Base-by-base conservation (phyloP, 345 rosid genomes). In the Camelina laxa region DNA sequence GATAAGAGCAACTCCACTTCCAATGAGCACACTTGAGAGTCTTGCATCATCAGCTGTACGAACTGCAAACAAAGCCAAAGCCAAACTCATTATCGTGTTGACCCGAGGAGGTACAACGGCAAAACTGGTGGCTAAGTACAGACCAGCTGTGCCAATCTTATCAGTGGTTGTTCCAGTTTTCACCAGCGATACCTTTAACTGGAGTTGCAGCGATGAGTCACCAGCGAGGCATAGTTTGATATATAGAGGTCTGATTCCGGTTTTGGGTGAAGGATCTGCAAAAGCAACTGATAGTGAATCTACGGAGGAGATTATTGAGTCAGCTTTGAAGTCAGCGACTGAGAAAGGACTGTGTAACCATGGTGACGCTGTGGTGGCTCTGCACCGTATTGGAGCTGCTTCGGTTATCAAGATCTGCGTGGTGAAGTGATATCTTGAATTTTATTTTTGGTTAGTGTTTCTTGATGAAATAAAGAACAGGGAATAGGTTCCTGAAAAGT, bases 191-290 rank as follows among this genome's bases (percentile, higher is more conserved):
- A 82, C 82, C 4, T 79, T 83, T n/a, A 84, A 75, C 42, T 84
- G 87, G 89, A 72, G 84, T 17, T 86, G 92, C 84, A 86, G 85
- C 3, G 83, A 84, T 65, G 89, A 83, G 57, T 67, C 74, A 22
- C 74, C 74, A 2, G 74, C 74, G 0, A 70, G 74, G 44, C 74
- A 70, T 56, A 70, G 74, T 45, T 44, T 70, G 64, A 55, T 70
- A 55, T 56, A 55, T 15, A 55, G 65, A 70, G 74, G 74, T 57
- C 11, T 70, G 64, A 17, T 70, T 30, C 74, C 65, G 17, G 65
- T 70, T 5, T 70, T 70, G 65, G 65, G 2, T 11, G 64, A 55
- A 70, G 74, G 74, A 30, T 70, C 65, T 5, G 65, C 65, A 42
- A 55, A 42, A 56, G 74, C 65, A 48, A 70, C 44, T 17, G 55